Percentiles rank a stretch among this genome's conserved stretches.
phyloP scores from a whole-genome alignment of 371 early-diverging fungal species.

The Syncephalastrum contaminatum region DNA sequence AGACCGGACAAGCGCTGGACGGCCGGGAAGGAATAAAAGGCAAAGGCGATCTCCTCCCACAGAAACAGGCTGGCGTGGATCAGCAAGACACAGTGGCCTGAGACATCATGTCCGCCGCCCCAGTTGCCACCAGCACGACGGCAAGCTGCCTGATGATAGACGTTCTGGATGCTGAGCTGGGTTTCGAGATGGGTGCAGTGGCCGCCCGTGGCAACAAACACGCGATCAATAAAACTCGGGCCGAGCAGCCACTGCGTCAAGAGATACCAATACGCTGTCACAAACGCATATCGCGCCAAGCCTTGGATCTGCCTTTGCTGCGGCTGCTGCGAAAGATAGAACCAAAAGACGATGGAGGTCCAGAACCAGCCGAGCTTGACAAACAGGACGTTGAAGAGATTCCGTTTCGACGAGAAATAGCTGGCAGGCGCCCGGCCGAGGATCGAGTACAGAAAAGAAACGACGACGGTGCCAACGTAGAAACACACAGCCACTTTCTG shows the following conservation, averaged over 20 bases:
- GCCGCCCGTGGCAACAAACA: conserved; percentile 75
- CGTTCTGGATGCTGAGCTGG: conserved; percentile 3
- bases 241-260: conserved; percentile 87
- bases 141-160: conserved; percentile 50
- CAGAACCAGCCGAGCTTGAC: conserved; percentile 89
- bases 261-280: conserved; percentile 81
- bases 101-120: conserved; percentile 80
- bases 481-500: conserved; percentile 24
- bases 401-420: conserved; percentile 70
- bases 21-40: conserved; percentile 24
- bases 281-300: conserved; percentile 57
- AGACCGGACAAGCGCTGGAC: conserved; percentile 11
- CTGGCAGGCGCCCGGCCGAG: conserved; percentile 32
- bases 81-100: conserved; percentile 88
- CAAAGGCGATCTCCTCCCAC: conserved; percentile 65
- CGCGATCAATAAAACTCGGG: conserved; percentile 77
- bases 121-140: conserved; percentile 69
- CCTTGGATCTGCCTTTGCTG: conserved; percentile 18
- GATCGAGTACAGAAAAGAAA: conserved; percentile 27
- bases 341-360: conserved; percentile 60
- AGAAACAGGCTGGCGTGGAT: conserved; percentile 82
- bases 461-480: conserved; percentile 26
- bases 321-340: conserved; percentile 29
- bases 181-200: conserved; percentile 29
- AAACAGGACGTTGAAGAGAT: conserved; percentile 73